Evolutionary conservation across 306 rosid species (phyloP), one percentile per base, ranked within the genome.

Genomic region (Canavalia gladiata): DNA sequence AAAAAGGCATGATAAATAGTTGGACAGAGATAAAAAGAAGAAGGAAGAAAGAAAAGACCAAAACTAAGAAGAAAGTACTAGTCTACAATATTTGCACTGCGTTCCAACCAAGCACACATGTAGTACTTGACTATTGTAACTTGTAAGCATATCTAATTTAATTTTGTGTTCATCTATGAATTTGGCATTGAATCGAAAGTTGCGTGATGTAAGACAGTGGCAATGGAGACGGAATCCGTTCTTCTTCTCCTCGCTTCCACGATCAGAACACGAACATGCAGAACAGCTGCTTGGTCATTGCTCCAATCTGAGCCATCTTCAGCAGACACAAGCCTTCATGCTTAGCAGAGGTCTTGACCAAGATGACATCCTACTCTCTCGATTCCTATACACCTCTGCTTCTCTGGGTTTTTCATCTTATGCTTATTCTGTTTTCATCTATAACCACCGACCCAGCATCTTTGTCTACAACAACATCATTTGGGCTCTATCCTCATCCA

Each of bases 301-400:
- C 81, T 47, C 84, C 70, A 64, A 25, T 8, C 67, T 70, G 65
- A 60, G n/a, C 8, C 97, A 92, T 75, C 74, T 90, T 13, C 57
- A 64, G 46, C 92, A 90, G 81, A 79, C 88, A 30, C 94, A 92
- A 41, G 79, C 65, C 49, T 73, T 86, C 75, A 73, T 92, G 81
- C 60, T 92, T 7, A 63, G 64, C 74, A 64, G 74, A 58, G 86
- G 83, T 30, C 89, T 90, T 42, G 57, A 80, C 54, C 82, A 88
- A 54, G 86, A 90, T 52, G 75, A 88, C 76, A 76, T 76, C 54
- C 52, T 84, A 35, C 87, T 91, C 75, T 50, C 89, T 52, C 91
- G 43, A 2, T 82, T 91, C 80, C 87, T 91, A 33, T 45, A 82
- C 59, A 41, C 86, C 11, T 82, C 90, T 4, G 85, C 91, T 39